Conservation (phyloP, 305 asterid genomes). For the Caryopteris hybrid region DNA sequence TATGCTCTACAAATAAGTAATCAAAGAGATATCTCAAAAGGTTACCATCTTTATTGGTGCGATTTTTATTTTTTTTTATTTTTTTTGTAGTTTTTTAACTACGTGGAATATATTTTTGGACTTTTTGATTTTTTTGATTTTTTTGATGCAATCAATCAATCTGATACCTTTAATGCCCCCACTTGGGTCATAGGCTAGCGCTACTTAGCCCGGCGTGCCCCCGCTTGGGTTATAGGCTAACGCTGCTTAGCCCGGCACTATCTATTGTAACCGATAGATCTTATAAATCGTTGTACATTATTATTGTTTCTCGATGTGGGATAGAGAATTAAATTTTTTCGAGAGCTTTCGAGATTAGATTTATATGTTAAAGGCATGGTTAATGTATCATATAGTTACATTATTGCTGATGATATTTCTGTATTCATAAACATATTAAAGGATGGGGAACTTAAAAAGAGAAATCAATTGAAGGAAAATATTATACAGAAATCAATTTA, state of each 20-base stretch:
- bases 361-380: too few relatives aligned
- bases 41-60: background rate
- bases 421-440: too few relatives aligned
- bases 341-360: too few relatives aligned
- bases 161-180: conserved; percentile 3
- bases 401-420: too few relatives aligned
- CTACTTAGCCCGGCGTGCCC: background rate
- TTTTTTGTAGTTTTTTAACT: background rate
- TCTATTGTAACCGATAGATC: background rate
- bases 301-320: background rate
- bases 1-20: too few relatives aligned
- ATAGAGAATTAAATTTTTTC: background rate
- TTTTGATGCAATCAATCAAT: background rate
- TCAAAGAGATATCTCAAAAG: too few relatives aligned
- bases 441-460: too few relatives aligned
- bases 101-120: background rate
- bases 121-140: background rate
- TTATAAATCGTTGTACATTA: background rate
- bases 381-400: too few relatives aligned
- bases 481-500: too few relatives aligned
- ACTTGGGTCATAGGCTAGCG: conserved; percentile 8
- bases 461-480: too few relatives aligned
- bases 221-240: too few relatives aligned
- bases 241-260: conserved; percentile 2
- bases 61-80: background rate